Base-by-base conservation (phyloP, 345 rosid genomes). In the Brassica carinata region DNA sequence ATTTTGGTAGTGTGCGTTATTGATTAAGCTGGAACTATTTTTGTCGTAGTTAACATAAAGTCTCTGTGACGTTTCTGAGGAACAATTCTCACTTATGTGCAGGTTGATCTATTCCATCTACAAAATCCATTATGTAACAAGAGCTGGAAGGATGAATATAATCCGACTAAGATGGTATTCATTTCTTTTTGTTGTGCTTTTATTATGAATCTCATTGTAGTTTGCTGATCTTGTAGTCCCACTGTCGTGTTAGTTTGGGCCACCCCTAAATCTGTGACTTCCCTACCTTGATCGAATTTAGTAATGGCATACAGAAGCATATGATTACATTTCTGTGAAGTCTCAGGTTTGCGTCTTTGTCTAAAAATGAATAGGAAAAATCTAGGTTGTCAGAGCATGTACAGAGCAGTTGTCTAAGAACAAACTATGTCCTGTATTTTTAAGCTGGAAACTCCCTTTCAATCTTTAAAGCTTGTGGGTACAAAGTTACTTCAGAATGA, bases 51-150 rank as follows among this genome's bases (percentile, higher is more conserved):
- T 34, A 74, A 51, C 79, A 45, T 69, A 27, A 53, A 74, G 34
- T 80, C 48, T 26, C n/a, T 34, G 59, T 48, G 67, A 64, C 58
- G 61, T 19, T 82, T 70, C 59, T 38, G 2, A 71, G 69, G 69
- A 63, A 73, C 29, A 45, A 31, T 81, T 72, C 48, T 80, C 55
- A 51, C 69, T 43, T 75, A 77, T 67, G 31, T 83, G 68, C 89
- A 95, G 99, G 99, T 89, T 86, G 98, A 93, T 80, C 81, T 90
- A 68, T 91, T 89, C 72, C 96, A 95, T 86, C 84, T 95, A 62
- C 88, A 91, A 82, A 89, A 85, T 79, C 55, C 83, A 62, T 79
- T 89, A 57, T 87, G 93, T 2, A 55, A 55, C 73, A 84, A 90
- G 80, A 87, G 84, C 69, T 95, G 99, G 99, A 90, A 81, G 85